Evolutionary conservation across 2,329 filamentous ascomycete species (phyloP), one percentile per base, ranked within the genome.

Genomic region (Aphanocladium album): DNA sequence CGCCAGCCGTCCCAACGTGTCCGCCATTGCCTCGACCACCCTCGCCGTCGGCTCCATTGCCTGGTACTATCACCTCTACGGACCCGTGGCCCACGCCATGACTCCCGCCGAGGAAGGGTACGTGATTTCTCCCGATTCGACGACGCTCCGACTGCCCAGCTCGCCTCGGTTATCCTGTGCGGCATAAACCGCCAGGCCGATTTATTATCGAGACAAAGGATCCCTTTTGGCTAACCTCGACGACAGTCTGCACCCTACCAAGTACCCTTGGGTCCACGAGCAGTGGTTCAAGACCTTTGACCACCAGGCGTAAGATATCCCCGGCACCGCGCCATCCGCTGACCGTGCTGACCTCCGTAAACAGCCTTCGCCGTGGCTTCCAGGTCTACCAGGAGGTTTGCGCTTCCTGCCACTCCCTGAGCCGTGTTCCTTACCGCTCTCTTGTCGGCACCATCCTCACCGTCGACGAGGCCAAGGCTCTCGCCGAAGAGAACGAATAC

Each of bases 371-470:
- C 77, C 93, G 95, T 82, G 95, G 95, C 80, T 99, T 98, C 87
- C 93, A 96, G 81, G 95, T 99, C 74, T 99, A 99, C 85, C 91
- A 89, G 70, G 95, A 99, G 81, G 95, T 99, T 73, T 99, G 95
- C 85, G 87, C 93, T 64, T 91, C 91, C 70, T 99, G 95, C 86
- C 95, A 99, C 84, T 99, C 95, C 65, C 88, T 99, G 66, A 88
- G 83, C 78, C 91, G 95, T 82, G 87, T 99, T 62, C 93, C 95
- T 63, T 99, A 96, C 86, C 91, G 95, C 77, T 74, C 89, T 62
- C 84, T 98, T 64, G 95, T 99, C 72, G 95, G 95, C 76, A 86
- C 86, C 67, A 84, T 96, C 77, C 86, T 97, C 84, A 99, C 95
- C 62, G 91, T 96, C 74, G 93, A 98, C 72, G 95, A 99, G 83